Conservation (phyloP, 768 basidiomycete genomes). For the Suillus paluster region DNA sequence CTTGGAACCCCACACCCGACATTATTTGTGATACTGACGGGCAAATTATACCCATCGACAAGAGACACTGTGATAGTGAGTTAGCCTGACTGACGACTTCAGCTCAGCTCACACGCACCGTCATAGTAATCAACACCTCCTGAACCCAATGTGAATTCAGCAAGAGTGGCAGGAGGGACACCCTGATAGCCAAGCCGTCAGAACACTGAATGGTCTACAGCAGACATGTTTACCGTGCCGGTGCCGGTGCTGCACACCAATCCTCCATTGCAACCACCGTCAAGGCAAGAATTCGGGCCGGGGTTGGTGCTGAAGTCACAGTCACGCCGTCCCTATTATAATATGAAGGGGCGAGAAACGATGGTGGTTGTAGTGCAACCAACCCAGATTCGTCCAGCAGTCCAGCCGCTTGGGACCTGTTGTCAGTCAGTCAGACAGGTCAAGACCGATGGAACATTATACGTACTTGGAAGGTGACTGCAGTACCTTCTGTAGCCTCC, state of each 20-base stretch:
- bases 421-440: neutral
- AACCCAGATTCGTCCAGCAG: conserved; percentile 68
- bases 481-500: conserved; percentile 32
- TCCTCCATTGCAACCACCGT: conserved; percentile 74
- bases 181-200: conserved; percentile 39
- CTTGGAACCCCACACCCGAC: conserved; percentile 56
- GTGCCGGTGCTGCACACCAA: conserved; percentile 55
- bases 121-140: conserved; percentile 61
- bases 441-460: neutral
- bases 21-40: conserved; percentile 59
- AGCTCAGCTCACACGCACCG: conserved; percentile 37
- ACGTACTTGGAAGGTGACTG: conserved; percentile 33
- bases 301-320: conserved; percentile 62
- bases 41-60: conserved; percentile 70
- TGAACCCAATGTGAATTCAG: conserved; percentile 64
- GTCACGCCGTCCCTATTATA: conserved; percentile 50
- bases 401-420: conserved; percentile 67
- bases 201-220: neutral
- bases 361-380: neutral
- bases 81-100: neutral
- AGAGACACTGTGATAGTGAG: conserved; percentile 51
- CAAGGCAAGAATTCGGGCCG: conserved; percentile 59
- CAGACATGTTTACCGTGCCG: conserved; percentile 45
- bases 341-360: conserved; percentile 5
- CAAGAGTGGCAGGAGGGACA: conserved; percentile 70